Evolutionary conservation across 208 protist genomes (phyloP).

Genomic region (Naegleria fowleri): DNA sequence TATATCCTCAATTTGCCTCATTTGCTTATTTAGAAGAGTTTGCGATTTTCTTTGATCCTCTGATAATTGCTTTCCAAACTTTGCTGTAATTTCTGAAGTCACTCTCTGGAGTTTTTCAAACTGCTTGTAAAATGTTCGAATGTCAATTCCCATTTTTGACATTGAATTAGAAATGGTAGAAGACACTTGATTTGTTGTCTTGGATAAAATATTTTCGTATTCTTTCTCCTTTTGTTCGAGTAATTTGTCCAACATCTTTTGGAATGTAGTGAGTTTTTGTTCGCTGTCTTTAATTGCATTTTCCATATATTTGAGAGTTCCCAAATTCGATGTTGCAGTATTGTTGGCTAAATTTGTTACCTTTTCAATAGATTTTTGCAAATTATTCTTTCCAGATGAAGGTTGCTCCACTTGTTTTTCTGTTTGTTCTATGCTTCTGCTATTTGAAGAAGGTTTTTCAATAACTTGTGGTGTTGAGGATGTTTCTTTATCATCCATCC

Average conservation of each 20-base stretch:
- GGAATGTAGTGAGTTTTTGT: background rate
- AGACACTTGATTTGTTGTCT: background rate
- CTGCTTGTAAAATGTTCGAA: background rate
- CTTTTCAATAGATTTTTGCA: background rate
- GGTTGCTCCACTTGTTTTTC: background rate
- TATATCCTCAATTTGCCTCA: background rate
- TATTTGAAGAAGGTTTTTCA: background rate
- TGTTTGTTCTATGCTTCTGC: background rate
- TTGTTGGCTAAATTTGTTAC: background rate
- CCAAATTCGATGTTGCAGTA: background rate
- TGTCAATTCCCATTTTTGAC: background rate
- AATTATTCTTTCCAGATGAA: background rate
- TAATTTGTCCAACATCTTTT: background rate
- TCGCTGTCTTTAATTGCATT: background rate
- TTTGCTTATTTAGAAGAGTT: background rate
- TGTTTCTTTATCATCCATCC: background rate
- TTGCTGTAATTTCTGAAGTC: background rate
- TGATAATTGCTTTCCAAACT: background rate
- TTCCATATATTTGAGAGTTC: background rate
- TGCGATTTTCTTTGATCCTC: background rate
- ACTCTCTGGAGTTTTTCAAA: background rate
- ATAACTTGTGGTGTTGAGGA: background rate
- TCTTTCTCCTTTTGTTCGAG: background rate
- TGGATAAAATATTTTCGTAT: background rate
- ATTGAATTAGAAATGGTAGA: background rate